phyloP scores from a whole-genome alignment of 768 basidiomycete genomes.

The Melanogaster broomeanus region DNA sequence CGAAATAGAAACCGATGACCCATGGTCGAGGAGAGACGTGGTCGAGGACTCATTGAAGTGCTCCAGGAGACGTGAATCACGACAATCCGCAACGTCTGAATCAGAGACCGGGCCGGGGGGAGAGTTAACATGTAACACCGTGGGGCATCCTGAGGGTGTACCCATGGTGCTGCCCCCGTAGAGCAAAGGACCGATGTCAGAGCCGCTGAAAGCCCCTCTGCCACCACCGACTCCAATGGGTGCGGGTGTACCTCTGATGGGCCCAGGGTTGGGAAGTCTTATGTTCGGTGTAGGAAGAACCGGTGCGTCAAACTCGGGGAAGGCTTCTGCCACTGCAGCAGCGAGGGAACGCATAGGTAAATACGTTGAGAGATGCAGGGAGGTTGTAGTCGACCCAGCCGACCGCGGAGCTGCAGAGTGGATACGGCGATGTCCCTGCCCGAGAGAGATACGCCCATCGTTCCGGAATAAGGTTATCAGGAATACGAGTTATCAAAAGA shows the following conservation, averaged over 20 bases:
- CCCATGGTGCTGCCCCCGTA: not conserved
- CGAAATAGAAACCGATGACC: constrained; percentile 8
- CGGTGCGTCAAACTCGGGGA: not conserved
- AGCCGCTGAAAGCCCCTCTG: constrained; percentile 24
- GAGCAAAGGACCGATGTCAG: constrained; percentile 6
- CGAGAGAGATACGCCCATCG: constrained; percentile 13
- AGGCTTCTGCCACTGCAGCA: not conserved
- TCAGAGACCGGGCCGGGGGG: constrained; percentile 8
- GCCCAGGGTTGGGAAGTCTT: constrained; percentile 17
- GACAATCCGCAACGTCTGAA: not conserved
- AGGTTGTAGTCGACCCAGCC: constrained; percentile 8
- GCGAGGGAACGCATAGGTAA: constrained; percentile 11
- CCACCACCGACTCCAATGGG: constrained; percentile 11
- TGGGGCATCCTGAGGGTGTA: constrained; percentile 7
- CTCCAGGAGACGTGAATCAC: constrained; percentile 23
- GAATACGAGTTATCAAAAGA: not conserved
- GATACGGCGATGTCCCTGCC: constrained; percentile 18
- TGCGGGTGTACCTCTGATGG: constrained; percentile 11
- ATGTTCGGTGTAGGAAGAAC: constrained; percentile 13
- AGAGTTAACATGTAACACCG: constrained; percentile 5
- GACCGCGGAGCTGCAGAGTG: constrained; percentile 22
- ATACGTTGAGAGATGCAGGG: constrained; percentile 25
- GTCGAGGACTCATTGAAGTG: constrained; percentile 16
- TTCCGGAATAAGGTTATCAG: constrained; percentile 20
- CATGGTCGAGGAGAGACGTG: constrained; percentile 11